Percentiles rank a stretch among this genome's conserved stretches.
Conservation (phyloP, 176 grass and related monocot species). For the Oryza nivara region DNA sequence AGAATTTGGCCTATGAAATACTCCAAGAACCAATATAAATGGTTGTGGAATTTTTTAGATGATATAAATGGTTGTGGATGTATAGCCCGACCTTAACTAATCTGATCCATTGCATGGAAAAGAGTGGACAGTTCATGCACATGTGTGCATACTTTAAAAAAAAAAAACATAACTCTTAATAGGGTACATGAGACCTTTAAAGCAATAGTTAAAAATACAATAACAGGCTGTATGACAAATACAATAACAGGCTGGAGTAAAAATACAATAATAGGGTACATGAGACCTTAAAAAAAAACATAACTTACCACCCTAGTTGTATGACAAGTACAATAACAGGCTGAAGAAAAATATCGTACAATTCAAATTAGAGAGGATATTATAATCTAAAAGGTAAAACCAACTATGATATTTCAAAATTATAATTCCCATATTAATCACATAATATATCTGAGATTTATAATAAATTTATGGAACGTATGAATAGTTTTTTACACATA, state of each 20-base stretch:
- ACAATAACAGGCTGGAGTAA: neutral
- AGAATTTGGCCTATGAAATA: neutral
- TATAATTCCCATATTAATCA: neutral
- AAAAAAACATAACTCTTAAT: neutral
- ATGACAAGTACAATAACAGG: neutral
- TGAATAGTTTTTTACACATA: neutral
- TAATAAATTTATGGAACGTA: neutral
- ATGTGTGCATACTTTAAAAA: neutral
- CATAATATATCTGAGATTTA: neutral
- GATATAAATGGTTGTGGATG: neutral
- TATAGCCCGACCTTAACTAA: neutral
- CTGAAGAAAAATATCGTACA: neutral
- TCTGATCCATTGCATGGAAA: neutral
- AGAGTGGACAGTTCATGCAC: neutral
- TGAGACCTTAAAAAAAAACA: neutral
- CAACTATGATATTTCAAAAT: neutral
- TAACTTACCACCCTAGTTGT: neutral
- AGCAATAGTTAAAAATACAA: neutral
- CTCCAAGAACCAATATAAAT: neutral
- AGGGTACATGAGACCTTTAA: neutral
- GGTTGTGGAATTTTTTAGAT: no score
- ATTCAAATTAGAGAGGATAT: neutral
- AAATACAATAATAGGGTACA: neutral
- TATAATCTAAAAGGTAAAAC: neutral
- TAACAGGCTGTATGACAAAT: neutral